Evolutionary conservation across 2,329 filamentous ascomycete genomes (phyloP).

Genomic region (Curvularia sp.): DNA sequence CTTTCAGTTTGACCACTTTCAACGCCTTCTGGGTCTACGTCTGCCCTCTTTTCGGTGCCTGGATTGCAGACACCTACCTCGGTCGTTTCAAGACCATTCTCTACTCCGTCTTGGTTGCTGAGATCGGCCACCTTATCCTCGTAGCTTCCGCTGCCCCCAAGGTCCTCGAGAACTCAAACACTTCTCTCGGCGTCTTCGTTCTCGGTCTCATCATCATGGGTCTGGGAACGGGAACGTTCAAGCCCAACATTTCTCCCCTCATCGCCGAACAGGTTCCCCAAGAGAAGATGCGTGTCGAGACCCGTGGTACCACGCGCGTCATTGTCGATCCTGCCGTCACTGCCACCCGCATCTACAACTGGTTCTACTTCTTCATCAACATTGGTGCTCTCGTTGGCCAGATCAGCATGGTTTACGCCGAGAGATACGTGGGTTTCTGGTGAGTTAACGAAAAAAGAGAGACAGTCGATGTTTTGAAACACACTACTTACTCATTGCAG

Average conservation of each 20-base stretch:
- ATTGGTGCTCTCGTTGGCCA: slow-evolving; percentile 48
- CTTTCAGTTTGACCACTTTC: slow-evolving; percentile 61
- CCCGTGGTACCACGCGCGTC: slow-evolving; percentile 62
- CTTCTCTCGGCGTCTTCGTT: slow-evolving; percentile 63
- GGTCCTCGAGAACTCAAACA: slow-evolving; percentile 57
- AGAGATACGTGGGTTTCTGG: slow-evolving; percentile 71
- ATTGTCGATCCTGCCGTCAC: slow-evolving; percentile 72
- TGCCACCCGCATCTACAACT: slow-evolving; percentile 72
- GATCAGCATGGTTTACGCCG: slow-evolving; percentile 50
- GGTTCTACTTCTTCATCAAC: slow-evolving; percentile 52
- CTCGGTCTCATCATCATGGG: slow-evolving; percentile 68
- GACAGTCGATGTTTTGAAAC: too few relatives aligned
- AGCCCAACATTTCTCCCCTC: slow-evolving; percentile 67
- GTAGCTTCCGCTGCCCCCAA: slow-evolving; percentile 62
- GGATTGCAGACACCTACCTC: slow-evolving; percentile 66
- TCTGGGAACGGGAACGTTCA: slow-evolving; percentile 73
- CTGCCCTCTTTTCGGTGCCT: slow-evolving; percentile 66
- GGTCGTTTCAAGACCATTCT: slow-evolving; percentile 68
- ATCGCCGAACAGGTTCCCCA: slow-evolving; percentile 69
- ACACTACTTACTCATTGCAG: too few relatives aligned
- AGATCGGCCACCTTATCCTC: slow-evolving; percentile 63
- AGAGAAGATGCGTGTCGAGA: slow-evolving; percentile 59
- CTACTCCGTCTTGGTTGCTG: slow-evolving; percentile 65
- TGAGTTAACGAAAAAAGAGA: too few relatives aligned
- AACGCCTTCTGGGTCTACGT: slow-evolving; percentile 65